Evolutionary conservation across 805 yeast species (phyloP).

Genomic region (Kluyveromyces lactis): DNA sequence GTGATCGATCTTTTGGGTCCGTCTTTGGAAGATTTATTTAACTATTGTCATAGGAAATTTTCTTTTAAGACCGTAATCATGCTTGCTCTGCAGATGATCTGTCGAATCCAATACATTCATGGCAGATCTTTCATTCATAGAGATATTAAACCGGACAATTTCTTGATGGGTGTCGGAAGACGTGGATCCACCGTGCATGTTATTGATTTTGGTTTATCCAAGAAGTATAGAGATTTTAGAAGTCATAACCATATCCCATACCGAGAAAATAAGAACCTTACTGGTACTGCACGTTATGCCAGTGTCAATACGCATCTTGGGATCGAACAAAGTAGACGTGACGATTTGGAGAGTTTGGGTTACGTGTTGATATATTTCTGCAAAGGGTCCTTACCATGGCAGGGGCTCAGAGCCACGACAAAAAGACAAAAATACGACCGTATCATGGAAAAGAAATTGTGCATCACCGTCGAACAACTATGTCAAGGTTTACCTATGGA

Average conservation of each 20-base stretch:
- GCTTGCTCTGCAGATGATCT: slow-evolving; percentile 87
- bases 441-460: slow-evolving; percentile 89
- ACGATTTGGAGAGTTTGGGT: slow-evolving; percentile 90
- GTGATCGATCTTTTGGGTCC: slow-evolving; percentile 95
- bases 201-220: slow-evolving; percentile 89
- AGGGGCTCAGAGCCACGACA: slow-evolving; percentile 93
- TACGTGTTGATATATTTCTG: slow-evolving; percentile 91
- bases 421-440: slow-evolving; percentile 96
- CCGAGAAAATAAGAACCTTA: slow-evolving; percentile 89
- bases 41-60: slow-evolving; percentile 90
- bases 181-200: slow-evolving; percentile 94
- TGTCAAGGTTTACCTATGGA: slow-evolving; percentile 91
- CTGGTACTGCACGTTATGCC: slow-evolving; percentile 97
- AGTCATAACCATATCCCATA: slow-evolving; percentile 93
- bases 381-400: slow-evolving; percentile 97
- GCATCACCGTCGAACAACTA: slow-evolving; percentile 76
- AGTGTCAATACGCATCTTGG: slow-evolving; percentile 94
- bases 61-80: slow-evolving; percentile 87
- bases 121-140: slow-evolving; percentile 87
- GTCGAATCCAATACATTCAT: slow-evolving; percentile 91
- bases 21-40: slow-evolving; percentile 87
- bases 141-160: slow-evolving; percentile 82
- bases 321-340: slow-evolving; percentile 93
- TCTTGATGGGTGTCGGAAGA: slow-evolving; percentile 80
- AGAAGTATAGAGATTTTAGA: slow-evolving; percentile 89